Conservation (phyloP, 129 eudicot genomes). For the Centaurea solstitialis region DNA sequence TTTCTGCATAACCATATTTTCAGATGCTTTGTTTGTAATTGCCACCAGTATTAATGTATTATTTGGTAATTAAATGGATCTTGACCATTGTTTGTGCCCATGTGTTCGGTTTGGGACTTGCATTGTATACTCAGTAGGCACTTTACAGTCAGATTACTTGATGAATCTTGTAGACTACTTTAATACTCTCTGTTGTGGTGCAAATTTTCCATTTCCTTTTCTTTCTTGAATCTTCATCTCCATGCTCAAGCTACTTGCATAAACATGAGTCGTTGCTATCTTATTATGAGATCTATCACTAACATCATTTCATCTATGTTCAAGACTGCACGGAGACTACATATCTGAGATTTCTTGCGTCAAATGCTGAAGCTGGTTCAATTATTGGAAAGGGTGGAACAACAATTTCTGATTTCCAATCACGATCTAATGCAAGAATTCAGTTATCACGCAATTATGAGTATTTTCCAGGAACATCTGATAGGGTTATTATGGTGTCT, state of each 20-base stretch:
- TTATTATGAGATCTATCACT: background rate
- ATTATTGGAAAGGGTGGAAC: constrained; percentile 78
- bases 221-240: background rate
- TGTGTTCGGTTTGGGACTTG: background rate
- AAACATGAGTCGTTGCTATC: background rate
- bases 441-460: constrained; percentile 80
- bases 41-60: background rate
- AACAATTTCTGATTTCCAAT: constrained; percentile 68
- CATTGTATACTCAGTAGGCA: background rate
- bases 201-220: background rate
- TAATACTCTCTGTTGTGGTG: background rate
- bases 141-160: background rate
- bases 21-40: background rate
- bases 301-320: constrained; percentile 4
- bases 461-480: constrained; percentile 76
- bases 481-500: constrained; percentile 70
- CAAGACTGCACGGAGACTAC: constrained; percentile 51
- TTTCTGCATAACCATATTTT: background rate
- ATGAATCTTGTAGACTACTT: background rate
- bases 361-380: constrained; percentile 85
- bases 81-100: background rate
- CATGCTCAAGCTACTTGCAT: constrained; percentile 4
- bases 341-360: constrained; percentile 61
- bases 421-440: constrained; percentile 74
- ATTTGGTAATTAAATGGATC: background rate